phyloP scores from a whole-genome alignment of 176 grass and related monocot genomes.

The Tillandsia leiboldiana region DNA sequence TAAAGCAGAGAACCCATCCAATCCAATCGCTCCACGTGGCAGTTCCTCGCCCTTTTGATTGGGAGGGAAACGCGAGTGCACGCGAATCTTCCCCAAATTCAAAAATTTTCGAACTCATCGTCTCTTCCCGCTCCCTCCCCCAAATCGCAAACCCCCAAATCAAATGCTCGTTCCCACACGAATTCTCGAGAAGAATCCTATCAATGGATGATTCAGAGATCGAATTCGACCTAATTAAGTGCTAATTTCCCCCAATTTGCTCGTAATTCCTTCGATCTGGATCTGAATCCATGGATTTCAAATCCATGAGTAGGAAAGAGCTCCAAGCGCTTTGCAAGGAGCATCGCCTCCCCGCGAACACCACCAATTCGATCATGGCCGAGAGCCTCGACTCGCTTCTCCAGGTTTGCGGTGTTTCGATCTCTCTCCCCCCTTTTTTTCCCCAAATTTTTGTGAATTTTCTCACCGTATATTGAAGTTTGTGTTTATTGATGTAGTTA shows the following conservation, averaged over 20 bases:
- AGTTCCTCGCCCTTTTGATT: neutral
- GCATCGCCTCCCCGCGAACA: conserved; percentile 30
- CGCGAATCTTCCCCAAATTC: neutral
- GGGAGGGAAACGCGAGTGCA: neutral
- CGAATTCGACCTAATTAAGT: neutral
- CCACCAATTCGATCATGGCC: conserved; percentile 29
- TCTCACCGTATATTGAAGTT: neutral
- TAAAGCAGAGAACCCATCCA: neutral
- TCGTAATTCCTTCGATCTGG: neutral
- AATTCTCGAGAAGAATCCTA: neutral
- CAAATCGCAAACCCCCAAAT: neutral
- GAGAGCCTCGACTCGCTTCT: conserved; percentile 20
- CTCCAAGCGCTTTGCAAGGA: conserved; percentile 49
- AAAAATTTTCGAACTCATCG: neutral
- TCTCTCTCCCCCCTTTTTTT: no score
- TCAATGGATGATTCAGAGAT: neutral
- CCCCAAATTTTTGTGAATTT: no score
- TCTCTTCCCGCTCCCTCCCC: neutral
- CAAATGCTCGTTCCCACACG: neutral
- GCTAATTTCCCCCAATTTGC: neutral
- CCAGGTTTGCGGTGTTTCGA: conserved; percentile 16
- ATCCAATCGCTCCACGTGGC: neutral
- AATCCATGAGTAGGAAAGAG: conserved; percentile 31
- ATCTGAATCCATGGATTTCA: conserved; percentile 27
- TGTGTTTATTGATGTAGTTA: neutral